These are phyloP conservation scores for Neurospora sp. DNA, from an alignment of 495 filamentous ascomycete species.

Conservation along the genomic window DNA sequence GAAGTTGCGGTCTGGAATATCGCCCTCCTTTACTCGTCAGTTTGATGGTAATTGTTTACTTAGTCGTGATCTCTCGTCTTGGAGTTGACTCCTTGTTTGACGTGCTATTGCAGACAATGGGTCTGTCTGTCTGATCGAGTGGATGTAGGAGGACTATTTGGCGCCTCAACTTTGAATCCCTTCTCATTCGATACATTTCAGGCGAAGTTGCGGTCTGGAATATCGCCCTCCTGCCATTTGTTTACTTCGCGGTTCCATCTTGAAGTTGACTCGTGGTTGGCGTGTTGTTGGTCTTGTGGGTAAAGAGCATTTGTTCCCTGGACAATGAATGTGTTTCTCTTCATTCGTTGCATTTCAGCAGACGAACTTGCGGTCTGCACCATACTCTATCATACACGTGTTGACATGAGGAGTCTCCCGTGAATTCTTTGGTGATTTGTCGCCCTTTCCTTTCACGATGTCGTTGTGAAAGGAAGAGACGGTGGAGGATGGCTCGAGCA, in stretches of 20 bases:
- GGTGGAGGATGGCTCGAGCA: neutral
- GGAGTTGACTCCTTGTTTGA: too few relatives aligned
- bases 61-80: too few relatives aligned
- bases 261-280: neutral
- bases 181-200: neutral
- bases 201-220: neutral
- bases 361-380: neutral
- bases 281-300: neutral
- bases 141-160: too few relatives aligned
- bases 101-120: too few relatives aligned
- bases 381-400: neutral
- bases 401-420: neutral
- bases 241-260: neutral
- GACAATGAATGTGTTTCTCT: too few relatives aligned
- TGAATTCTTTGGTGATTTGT: neutral
- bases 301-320: too few relatives aligned
- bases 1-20: neutral
- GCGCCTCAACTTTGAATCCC: too few relatives aligned
- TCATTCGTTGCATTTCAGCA: neutral
- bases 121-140: too few relatives aligned
- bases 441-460: neutral
- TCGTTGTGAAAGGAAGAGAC: neutral
- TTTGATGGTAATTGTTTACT: too few relatives aligned
- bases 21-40: neutral
- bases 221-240: neutral